A percentile compares a stretch with the other conserved stretches of the same genome.
These are phyloP conservation scores for Colletotrichum coccodes DNA, from an alignment of 2,329 filamentous ascomycete genomes.

Conservation along the genomic window DNA sequence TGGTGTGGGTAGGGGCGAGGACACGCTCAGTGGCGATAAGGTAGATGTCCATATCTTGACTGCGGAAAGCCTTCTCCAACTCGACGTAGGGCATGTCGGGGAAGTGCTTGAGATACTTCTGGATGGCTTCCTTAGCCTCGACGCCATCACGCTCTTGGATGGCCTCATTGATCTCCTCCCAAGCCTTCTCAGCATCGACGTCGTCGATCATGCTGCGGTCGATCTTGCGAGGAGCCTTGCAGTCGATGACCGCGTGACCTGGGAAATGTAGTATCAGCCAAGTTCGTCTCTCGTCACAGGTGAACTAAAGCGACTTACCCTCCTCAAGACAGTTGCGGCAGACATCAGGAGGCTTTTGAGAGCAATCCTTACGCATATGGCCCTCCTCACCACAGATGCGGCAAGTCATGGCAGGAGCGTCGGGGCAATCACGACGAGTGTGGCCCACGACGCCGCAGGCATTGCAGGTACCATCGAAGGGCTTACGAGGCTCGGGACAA, in stretches of 20 bases:
- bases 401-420: constrained; percentile 65
- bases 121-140: constrained; percentile 68
- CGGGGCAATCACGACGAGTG: constrained; percentile 70
- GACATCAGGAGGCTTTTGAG: constrained; percentile 62
- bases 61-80: constrained; percentile 70
- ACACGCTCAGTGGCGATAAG: constrained; percentile 72
- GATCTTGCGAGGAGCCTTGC: constrained; percentile 68
- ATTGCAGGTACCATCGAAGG: constrained; percentile 44
- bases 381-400: constrained; percentile 68
- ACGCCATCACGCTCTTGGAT: constrained; percentile 67
- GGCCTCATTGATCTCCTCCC: constrained; percentile 64
- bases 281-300: not conserved
- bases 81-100: constrained; percentile 68
- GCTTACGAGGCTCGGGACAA: constrained; percentile 43
- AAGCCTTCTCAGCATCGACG: constrained; percentile 64
- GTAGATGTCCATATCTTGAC: constrained; percentile 63
- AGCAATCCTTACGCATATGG: constrained; percentile 71
- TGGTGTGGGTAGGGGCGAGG: constrained; percentile 67
- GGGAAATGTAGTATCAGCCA: not conserved
- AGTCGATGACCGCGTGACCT: constrained; percentile 68
- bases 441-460: constrained; percentile 64
- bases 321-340: constrained; percentile 73
- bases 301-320: constrained; percentile 51
- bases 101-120: constrained; percentile 70
- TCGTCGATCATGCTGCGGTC: constrained; percentile 62